Conservation (phyloP, 495 filamentous ascomycete genomes). For the Saxispiralis lemnorum region DNA sequence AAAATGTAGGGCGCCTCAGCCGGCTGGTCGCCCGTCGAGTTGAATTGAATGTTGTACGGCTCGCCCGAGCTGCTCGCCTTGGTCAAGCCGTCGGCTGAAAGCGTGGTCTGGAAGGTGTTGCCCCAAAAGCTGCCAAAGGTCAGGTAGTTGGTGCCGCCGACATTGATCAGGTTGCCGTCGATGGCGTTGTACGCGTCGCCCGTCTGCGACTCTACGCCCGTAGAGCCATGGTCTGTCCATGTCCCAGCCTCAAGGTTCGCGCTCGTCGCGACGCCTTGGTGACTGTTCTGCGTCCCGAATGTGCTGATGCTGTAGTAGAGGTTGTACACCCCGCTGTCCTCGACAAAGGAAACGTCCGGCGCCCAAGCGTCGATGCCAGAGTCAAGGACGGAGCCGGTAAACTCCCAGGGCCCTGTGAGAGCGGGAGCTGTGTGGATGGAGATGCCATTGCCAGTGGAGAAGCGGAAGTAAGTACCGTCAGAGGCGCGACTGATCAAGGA, state of each 20-base stretch:
- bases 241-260: slow-evolving; percentile 38
- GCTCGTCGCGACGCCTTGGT: slow-evolving; percentile 54
- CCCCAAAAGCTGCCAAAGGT: slow-evolving; percentile 57
- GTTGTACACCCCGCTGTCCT: slow-evolving; percentile 41
- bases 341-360: slow-evolving; percentile 36
- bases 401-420: slow-evolving; percentile 48
- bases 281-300: slow-evolving; percentile 44
- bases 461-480: slow-evolving; percentile 58
- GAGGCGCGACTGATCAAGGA: slow-evolving; percentile 40
- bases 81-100: slow-evolving; percentile 27
- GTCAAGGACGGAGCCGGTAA: slow-evolving; percentile 38
- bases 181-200: slow-evolving; percentile 49
- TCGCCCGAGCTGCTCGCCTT: slow-evolving; percentile 20
- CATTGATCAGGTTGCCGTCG: slow-evolving; percentile 43
- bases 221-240: slow-evolving; percentile 41
- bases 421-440: slow-evolving; percentile 38
- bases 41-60: slow-evolving; percentile 37
- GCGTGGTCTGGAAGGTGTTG: slow-evolving; percentile 43
- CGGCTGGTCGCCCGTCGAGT: slow-evolving; percentile 34
- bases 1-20: slow-evolving; percentile 43
- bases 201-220: slow-evolving; percentile 12
- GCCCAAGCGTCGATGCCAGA: slow-evolving; percentile 44
- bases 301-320: slow-evolving; percentile 54
- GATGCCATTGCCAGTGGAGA: slow-evolving; percentile 46
- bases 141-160: slow-evolving; percentile 33